A percentile compares a stretch with the other conserved stretches of the same genome.
Conservation (phyloP, 495 filamentous ascomycete genomes). For the Podospora fimiseda region DNA sequence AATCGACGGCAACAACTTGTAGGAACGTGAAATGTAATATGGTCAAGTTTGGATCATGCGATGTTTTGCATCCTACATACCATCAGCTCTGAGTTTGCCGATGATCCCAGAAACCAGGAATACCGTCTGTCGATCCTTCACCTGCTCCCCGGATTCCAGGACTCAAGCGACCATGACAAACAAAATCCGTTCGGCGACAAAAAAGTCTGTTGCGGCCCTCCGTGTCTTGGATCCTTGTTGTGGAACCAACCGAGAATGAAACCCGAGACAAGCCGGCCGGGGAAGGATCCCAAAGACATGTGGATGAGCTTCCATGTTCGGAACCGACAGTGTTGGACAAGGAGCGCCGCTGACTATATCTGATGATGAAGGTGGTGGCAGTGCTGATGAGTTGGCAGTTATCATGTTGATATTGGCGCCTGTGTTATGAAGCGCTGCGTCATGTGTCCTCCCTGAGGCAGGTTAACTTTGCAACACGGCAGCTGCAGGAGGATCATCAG, state of each 20-base stretch:
- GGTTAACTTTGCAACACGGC: not conserved
- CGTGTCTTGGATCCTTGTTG: not conserved
- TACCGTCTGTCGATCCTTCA: too few species aligned
- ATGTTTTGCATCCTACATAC: too few species aligned
- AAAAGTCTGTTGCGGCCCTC: not conserved
- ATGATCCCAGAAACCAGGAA: too few species aligned
- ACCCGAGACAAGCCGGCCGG: not conserved
- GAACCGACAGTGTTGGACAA: slow-evolving; percentile 2
- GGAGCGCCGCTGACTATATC: slow-evolving; percentile 2
- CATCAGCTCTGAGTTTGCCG: too few species aligned
- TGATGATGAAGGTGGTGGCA: too few species aligned
- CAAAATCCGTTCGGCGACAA: not conserved
- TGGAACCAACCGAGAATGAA: not conserved
- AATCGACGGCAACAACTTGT: too few species aligned
- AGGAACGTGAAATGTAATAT: too few species aligned
- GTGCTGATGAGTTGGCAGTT: not conserved
- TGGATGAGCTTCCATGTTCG: not conserved
- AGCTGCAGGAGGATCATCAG: not conserved
- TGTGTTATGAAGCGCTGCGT: not conserved
- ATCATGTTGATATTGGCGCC: not conserved
- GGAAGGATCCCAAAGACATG: not conserved
- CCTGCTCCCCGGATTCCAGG: too few species aligned
- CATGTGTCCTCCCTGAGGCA: not conserved
- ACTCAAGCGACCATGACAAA: not conserved
- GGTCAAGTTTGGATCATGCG: too few species aligned